Evolutionary conservation across 805 yeast genomes (phyloP), one percentile per base, ranked within the genome.

Genomic region (Sugiyamaella americana): DNA sequence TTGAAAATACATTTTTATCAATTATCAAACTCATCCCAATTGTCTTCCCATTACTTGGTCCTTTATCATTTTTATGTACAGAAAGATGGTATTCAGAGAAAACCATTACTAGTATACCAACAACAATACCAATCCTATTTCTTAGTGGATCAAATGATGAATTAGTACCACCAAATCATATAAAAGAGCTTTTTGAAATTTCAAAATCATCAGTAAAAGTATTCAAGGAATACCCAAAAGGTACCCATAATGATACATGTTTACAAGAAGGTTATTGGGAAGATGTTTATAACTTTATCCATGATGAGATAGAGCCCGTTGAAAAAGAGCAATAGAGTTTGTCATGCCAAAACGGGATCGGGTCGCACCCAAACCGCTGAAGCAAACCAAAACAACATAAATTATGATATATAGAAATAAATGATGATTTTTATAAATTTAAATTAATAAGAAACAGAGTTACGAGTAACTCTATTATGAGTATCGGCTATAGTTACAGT

Each of bases 91-190:
- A 83, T 45, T 81, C 89, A 26, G 93, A 87, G 56, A 56, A 60
- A 1, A 71, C 78, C 23, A 78, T 88, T 11, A 62, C 68, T 1
- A 57, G 59, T 18, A 68, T 84, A 11, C 76, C 80, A 4, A 57
- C 72, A 0, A 60, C 69, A 3, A 69, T 84, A 8, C 93, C 95
- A 0, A 70, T 82, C 26, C 68, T 89, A 36, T 78, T 89, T 55
- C 60, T 89, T 37, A 76, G 83, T 52, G 96, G 94, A 0, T 64
- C 74, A 11, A 69, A 72, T 30, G 98, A 91, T 67, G 98, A 91
- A 64, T 80, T 91, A 21, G 96, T 91, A 1, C 97, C 98, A 2
- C 95, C 96, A 0, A 52, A 55, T 1, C 97, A 91, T 59, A 85
- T 89, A 86, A 72, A 73, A 39, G 59, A 58, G 41, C 70, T 88